Evolutionary conservation across 2,329 filamentous ascomycete species (phyloP), one percentile per base, ranked within the genome.

Genomic region (Clarireedia paspali): DNA sequence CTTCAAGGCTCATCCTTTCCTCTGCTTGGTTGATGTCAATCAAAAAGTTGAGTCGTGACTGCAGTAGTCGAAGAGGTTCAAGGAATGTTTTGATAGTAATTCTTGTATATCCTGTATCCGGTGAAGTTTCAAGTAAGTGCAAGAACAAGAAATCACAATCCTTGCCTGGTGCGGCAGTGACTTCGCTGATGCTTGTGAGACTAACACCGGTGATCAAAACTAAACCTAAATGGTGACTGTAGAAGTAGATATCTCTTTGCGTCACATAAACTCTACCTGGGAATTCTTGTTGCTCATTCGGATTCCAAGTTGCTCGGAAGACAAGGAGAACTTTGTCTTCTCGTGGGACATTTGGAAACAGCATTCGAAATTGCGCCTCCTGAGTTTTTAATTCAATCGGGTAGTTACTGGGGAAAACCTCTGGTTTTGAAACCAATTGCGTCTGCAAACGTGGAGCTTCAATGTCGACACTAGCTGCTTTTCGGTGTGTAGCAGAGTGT

Each of bases 71-170:
- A 45, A 96, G 76, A 24, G 94, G 88, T 64, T 97, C 92, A 24
- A 99, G 76, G 74, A 96, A 99, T 0, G 89, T 88, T 74, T 96
- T 97, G 67, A 99, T 83, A 0, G 89, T 92, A 57, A 97, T 82
- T 52, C 89, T 59, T 12, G 64, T 67, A 53, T 62, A 67, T 9
- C 63, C 63, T 15, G 42, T 48, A 9, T 61, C 56, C 2, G 58
- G 49, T 26, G 62, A 58, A 48, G 63, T 57, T 24, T 68, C 66
- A 7, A 60, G 62, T 1, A 87, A 78, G 67, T 96, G 91, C 40
- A 99, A 72, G 69, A 91, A 95, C 30, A 97, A 80, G 69, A 91
- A 95, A 72, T 99, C 94, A 67, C 90, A 96, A 65, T 96, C 91
- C 68, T 86, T 86, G 20, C 94, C 94, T 12, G 90, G 87, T 2